Conservation (phyloP, 1,284 basidiomycete genomes). For the Laetiporus sulphureus region DNA sequence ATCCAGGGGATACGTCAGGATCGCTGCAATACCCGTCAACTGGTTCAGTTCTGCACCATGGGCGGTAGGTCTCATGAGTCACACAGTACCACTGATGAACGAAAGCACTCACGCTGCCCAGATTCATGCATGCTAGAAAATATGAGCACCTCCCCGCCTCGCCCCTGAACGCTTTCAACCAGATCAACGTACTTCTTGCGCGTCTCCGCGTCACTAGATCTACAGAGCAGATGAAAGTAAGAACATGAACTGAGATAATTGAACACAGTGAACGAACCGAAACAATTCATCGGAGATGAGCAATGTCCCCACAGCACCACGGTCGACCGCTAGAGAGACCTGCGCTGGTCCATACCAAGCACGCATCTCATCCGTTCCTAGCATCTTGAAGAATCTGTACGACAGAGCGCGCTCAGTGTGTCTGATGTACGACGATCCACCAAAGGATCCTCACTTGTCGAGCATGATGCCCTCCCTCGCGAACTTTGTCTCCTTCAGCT, state of each 20-base stretch:
- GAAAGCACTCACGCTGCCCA: constrained; percentile 72
- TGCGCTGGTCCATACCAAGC: constrained; percentile 99
- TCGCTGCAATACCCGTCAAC: constrained; percentile 91
- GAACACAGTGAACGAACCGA: constrained; percentile 43
- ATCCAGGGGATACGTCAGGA: constrained; percentile 94
- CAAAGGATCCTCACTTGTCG: constrained; percentile 62
- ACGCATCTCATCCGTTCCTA: constrained; percentile 88
- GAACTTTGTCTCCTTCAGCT: constrained; percentile 96
- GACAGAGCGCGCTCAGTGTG: background rate
- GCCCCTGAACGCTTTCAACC: constrained; percentile 84
- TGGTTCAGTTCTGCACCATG: constrained; percentile 78
- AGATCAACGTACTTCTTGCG: constrained; percentile 84
- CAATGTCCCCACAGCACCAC: constrained; percentile 91
- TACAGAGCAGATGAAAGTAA: constrained; percentile 3
- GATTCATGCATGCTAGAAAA: constrained; percentile 99
- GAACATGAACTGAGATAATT: background rate
- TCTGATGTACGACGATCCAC: background rate
- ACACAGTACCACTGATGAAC: constrained; percentile 1
- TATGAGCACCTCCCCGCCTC: constrained; percentile 90
- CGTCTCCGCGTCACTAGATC: constrained; percentile 69
- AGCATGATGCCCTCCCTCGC: constrained; percentile 89
- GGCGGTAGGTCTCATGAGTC: no score
- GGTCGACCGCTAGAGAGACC: constrained; percentile 84
- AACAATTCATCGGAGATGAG: constrained; percentile 96
- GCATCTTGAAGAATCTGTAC: constrained; percentile 91